These are phyloP conservation scores for Kalanchoe fedtschenkoi DNA, from an alignment of 164 flowering plant species.

Conservation along the genomic window DNA sequence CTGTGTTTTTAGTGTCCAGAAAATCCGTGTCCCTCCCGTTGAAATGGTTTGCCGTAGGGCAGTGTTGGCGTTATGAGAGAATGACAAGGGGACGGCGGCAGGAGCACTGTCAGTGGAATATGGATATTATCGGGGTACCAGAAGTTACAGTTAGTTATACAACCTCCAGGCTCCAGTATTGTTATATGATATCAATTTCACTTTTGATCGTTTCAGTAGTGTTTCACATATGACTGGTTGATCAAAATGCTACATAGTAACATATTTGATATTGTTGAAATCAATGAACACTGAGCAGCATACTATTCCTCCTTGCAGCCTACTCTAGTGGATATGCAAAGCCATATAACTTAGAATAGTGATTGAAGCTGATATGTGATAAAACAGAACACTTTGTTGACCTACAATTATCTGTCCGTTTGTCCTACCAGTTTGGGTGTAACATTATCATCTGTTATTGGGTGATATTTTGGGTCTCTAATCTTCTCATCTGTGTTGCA, in stretches of 20 bases:
- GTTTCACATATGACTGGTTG: neutral
- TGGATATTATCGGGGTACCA: slow-evolving; percentile 94
- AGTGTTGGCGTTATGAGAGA: slow-evolving; percentile 97
- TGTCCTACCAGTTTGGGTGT: neutral
- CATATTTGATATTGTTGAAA: neutral
- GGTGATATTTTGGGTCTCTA: neutral
- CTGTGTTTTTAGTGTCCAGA: slow-evolving; percentile 66
- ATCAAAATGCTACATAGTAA: neutral
- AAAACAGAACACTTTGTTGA: neutral
- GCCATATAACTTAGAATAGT: neutral
- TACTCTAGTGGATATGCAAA: too few relatives aligned
- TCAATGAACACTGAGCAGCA: neutral
- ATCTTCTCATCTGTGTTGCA: slow-evolving; percentile 15
- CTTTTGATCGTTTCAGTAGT: neutral
- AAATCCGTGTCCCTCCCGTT: slow-evolving; percentile 80
- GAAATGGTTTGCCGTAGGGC: slow-evolving; percentile 98
- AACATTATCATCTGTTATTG: neutral
- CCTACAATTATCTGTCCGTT: neutral
- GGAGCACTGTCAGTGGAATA: slow-evolving; percentile 98
- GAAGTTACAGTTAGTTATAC: slow-evolving; percentile 55
- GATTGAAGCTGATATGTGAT: neutral
- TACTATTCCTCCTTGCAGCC: neutral
- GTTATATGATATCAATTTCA: neutral
- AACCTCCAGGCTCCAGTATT: neutral
- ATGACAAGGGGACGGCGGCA: slow-evolving; percentile 94